These are phyloP conservation scores for Rhinocladiella mackenziei DNA, from an alignment of 2,329 filamentous ascomycete genomes.

Conservation along the genomic window DNA sequence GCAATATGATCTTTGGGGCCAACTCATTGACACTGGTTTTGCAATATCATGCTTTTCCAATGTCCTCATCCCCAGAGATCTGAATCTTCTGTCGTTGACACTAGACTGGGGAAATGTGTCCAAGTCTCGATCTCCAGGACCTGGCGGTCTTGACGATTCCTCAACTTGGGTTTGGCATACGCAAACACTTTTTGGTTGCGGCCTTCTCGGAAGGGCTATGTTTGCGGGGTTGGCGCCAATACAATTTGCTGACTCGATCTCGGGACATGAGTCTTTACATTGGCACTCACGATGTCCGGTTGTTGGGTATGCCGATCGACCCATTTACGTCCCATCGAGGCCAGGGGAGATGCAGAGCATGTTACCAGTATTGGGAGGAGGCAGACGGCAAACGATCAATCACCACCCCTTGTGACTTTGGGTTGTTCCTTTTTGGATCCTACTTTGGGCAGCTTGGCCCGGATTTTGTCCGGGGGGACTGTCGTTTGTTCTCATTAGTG, in stretches of 20 bases:
- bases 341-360: too few species aligned
- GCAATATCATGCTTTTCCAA: too few species aligned
- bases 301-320: conserved; percentile 3
- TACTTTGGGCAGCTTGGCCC: conserved; percentile 1
- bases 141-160: too few species aligned
- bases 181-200: conserved; percentile 4
- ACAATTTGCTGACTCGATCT: conserved; percentile 15
- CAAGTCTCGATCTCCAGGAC: neutral
- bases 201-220: conserved; percentile 20
- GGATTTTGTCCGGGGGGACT: conserved; percentile 11
- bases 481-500: too few species aligned
- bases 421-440: conserved; percentile 3
- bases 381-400: too few species aligned
- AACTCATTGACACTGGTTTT: too few species aligned
- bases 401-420: conserved; percentile 3
- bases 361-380: too few species aligned
- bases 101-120: neutral
- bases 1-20: too few species aligned
- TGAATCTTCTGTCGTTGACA: too few species aligned
- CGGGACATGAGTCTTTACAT: conserved; percentile 13
- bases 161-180: too few species aligned
- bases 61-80: too few species aligned
- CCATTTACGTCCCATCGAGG: neutral
- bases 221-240: conserved; percentile 24
- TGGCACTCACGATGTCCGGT: neutral